These are phyloP conservation scores for Wickerhamiella musiphila DNA, from an alignment of 805 yeast species.

Conservation along the genomic window DNA sequence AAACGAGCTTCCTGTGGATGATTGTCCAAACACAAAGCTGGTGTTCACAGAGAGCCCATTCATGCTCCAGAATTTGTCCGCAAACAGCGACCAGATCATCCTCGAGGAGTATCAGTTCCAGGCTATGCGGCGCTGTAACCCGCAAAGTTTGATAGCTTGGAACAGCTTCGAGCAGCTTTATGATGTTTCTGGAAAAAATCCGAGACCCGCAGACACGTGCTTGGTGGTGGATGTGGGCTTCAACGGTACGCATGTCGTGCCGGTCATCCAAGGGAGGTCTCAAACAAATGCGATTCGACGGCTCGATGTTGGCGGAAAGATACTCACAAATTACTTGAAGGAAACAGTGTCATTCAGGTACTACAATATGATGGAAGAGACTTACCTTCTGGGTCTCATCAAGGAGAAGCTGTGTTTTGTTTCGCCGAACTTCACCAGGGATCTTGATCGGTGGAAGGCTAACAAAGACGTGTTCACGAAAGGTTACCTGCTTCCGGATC, in stretches of 20 bases:
- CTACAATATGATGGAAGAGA: slow-evolving; percentile 86
- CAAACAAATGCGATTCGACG: slow-evolving; percentile 62
- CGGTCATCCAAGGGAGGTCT: slow-evolving; percentile 62
- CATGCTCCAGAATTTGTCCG: slow-evolving; percentile 63
- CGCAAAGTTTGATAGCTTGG: slow-evolving; percentile 37
- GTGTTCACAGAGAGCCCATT: slow-evolving; percentile 68
- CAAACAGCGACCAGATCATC: slow-evolving; percentile 74
- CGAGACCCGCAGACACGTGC: slow-evolving; percentile 12
- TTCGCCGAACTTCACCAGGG: slow-evolving; percentile 37
- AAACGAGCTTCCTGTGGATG: slow-evolving; percentile 27
- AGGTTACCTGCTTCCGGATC: slow-evolving; percentile 77
- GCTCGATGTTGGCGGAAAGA: slow-evolving; percentile 73
- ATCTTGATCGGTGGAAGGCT: slow-evolving; percentile 26
- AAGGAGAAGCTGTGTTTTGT: slow-evolving; percentile 65
- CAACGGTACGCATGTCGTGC: slow-evolving; percentile 72
- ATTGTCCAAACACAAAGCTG: slow-evolving; percentile 36
- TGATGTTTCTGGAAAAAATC: slow-evolving; percentile 12
- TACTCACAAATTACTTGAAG: slow-evolving; percentile 63
- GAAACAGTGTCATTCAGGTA: slow-evolving; percentile 81
- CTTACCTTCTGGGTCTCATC: slow-evolving; percentile 64
- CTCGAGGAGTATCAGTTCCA: slow-evolving; percentile 86
- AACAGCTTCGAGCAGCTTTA: slow-evolving; percentile 22
- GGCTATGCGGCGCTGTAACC: slow-evolving; percentile 48
- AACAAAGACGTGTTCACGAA: slow-evolving; percentile 24
- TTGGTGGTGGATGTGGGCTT: slow-evolving; percentile 80